phyloP scores from a whole-genome alignment of 148 eudicot genomes.

The Rhododendron williamsianum region DNA sequence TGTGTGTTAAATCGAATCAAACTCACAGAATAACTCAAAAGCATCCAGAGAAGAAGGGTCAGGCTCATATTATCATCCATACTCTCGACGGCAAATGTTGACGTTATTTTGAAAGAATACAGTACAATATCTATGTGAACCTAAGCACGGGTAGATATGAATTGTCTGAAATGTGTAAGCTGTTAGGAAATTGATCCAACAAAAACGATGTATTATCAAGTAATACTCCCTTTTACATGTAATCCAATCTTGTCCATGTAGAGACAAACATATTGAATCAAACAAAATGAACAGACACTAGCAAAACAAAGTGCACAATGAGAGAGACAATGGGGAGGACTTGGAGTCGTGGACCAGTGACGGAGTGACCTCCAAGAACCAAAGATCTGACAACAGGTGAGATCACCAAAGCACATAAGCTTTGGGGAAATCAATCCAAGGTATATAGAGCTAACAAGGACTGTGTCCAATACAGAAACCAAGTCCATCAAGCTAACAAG shows the following conservation, averaged over 20 bases:
- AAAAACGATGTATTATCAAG: neutral
- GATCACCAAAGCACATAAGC: neutral
- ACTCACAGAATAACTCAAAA: constrained; percentile 20
- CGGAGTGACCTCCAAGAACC: neutral
- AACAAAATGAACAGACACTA: neutral
- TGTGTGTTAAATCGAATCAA: neutral
- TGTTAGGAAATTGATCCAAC: neutral
- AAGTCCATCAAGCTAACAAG: neutral
- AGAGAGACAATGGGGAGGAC: neutral
- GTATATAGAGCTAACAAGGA: neutral
- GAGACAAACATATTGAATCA: neutral
- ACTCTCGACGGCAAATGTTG: neutral
- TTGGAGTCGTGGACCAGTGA: neutral
- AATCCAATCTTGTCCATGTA: neutral
- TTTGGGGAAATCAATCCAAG: neutral
- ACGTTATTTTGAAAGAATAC: neutral
- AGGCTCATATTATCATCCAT: neutral
- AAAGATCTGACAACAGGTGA: neutral
- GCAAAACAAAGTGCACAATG: neutral
- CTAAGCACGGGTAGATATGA: neutral
- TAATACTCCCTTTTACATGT: neutral
- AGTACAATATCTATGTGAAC: neutral
- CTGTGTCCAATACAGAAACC: neutral
- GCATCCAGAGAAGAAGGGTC: constrained; percentile 35
- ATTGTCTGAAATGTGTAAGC: neutral